Conservation (phyloP, 176 grass and related monocot species). For the Ampelocalamus luodianensis region DNA sequence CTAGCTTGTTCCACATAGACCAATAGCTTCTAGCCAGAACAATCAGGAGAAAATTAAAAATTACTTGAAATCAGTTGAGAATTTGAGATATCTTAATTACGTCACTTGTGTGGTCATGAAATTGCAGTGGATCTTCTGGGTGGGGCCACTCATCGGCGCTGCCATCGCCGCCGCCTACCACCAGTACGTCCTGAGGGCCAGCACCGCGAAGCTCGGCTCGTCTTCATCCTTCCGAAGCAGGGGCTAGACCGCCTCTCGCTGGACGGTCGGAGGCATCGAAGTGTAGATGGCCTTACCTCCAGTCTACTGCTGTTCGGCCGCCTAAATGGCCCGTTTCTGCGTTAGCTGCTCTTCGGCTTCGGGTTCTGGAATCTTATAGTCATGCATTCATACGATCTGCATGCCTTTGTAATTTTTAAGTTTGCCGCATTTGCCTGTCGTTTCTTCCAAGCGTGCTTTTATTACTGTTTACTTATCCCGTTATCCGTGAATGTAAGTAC, state of each 20-base stretch:
- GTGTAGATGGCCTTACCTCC: slow-evolving; percentile 52
- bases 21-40: background rate
- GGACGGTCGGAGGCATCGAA: slow-evolving; percentile 33
- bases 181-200: slow-evolving; percentile 76
- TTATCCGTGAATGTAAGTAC: background rate
- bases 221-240: slow-evolving; percentile 53
- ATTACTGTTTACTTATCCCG: background rate
- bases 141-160: slow-evolving; percentile 72
- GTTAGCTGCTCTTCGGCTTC: background rate
- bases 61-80: background rate
- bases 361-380: too few relatives aligned
- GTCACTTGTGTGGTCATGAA: background rate
- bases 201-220: slow-evolving; percentile 62
- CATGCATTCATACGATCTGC: too few relatives aligned
- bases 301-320: background rate
- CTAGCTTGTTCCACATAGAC: background rate
- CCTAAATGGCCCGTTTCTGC: background rate
- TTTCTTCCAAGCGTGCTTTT: slow-evolving; percentile 35
- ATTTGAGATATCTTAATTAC: too few relatives aligned
- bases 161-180: slow-evolving; percentile 73
- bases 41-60: background rate
- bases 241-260: slow-evolving; percentile 28
- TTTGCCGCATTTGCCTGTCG: too few relatives aligned
- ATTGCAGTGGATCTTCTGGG: slow-evolving; percentile 94
- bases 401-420: too few relatives aligned